Evolutionary conservation across 208 protist species (phyloP).

Genomic region (Leishmania gerbilli): DNA sequence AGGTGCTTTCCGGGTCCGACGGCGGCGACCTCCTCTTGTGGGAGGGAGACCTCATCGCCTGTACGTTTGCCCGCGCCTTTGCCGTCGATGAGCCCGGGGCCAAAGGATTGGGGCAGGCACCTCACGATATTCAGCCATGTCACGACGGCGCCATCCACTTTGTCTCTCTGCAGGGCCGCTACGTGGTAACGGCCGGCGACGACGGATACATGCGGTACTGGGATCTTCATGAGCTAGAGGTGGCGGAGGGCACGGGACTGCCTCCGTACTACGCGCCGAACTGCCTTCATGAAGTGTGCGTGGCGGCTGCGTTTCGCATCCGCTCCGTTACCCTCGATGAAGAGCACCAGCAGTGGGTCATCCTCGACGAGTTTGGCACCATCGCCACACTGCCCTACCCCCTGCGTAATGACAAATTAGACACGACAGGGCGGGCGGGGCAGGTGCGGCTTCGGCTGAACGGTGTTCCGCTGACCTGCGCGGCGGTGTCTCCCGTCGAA

Average conservation of each 20-base stretch:
- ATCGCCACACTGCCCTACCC: slow-evolving; percentile 39
- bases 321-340: slow-evolving; percentile 61
- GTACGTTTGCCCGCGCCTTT: slow-evolving; percentile 80
- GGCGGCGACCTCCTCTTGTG: slow-evolving; percentile 95
- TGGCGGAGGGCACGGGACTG: slow-evolving; percentile 88
- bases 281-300: slow-evolving; percentile 77
- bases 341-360: slow-evolving; percentile 61
- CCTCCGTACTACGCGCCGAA: slow-evolving; percentile 69
- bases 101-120: slow-evolving; percentile 31
- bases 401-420: slow-evolving; percentile 7
- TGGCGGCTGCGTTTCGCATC: slow-evolving; percentile 55
- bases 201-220: slow-evolving; percentile 97
- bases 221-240: slow-evolving; percentile 90
- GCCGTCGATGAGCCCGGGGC: slow-evolving; percentile 22
- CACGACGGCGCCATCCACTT: slow-evolving; percentile 92
- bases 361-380: slow-evolving; percentile 84
- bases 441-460: slow-evolving; percentile 75
- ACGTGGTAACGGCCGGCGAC: slow-evolving; percentile 93
- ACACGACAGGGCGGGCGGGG: neutral
- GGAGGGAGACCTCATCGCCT: slow-evolving; percentile 97
- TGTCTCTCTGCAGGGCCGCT: slow-evolving; percentile 70
- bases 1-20: slow-evolving; percentile 96
- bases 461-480: slow-evolving; percentile 85
- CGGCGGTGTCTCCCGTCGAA: slow-evolving; percentile 72
- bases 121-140: slow-evolving; percentile 46